phyloP scores from a whole-genome alignment of 768 basidiomycete genomes.

The Leccinum variicolor region DNA sequence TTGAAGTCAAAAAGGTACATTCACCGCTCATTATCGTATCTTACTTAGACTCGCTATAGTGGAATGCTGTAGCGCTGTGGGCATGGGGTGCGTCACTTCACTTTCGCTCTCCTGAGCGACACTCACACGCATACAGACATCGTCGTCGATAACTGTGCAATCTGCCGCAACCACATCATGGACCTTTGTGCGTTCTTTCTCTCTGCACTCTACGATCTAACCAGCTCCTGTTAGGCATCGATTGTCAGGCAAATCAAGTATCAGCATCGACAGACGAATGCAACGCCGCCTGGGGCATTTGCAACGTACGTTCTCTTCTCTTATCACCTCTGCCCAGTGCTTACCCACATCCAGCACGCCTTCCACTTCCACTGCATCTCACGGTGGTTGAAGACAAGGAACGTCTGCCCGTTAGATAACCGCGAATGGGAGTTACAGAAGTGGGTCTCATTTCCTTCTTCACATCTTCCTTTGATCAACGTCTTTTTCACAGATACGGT shows the following conservation, averaged over 20 bases:
- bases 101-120: not conserved
- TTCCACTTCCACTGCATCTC: conserved; percentile 99
- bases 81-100: conserved; percentile 76
- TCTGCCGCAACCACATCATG: conserved; percentile 99
- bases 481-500: conserved; percentile 34
- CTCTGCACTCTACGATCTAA: not conserved
- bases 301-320: conserved; percentile 60
- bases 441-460: conserved; percentile 43
- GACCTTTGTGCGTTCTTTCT: conserved; percentile 77
- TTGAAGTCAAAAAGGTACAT: conserved; percentile 99
- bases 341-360: conserved; percentile 63
- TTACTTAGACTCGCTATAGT: conserved; percentile 47
- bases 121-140: conserved; percentile 60
- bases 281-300: conserved; percentile 98
- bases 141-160: conserved; percentile 98
- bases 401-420: conserved; percentile 93
- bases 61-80: conserved; percentile 99
- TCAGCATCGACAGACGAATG: conserved; percentile 96
- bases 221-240: conserved; percentile 68
- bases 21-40: too few relatives aligned
- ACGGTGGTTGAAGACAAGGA: conserved; percentile 97
- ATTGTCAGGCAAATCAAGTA: conserved; percentile 98
- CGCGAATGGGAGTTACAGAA: conserved; percentile 97
- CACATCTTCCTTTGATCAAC: conserved; percentile 1
- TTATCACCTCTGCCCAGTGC: not conserved